Evolutionary conservation across 805 yeast genomes (phyloP).

Genomic region (Metschnikowia lachancei): DNA sequence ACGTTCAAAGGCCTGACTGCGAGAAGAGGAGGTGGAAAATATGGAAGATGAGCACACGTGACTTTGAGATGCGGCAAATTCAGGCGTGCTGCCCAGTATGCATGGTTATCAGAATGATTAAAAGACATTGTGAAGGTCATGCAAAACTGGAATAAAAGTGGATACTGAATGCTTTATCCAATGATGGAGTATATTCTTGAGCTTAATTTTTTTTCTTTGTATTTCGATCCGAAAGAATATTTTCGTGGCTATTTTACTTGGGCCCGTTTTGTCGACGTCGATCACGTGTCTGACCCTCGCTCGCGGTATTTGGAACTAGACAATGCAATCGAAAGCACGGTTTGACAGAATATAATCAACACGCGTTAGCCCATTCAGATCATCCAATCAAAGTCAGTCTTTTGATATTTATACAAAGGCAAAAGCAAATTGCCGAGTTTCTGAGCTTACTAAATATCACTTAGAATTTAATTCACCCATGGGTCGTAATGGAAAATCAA

Average conservation of each 20-base stretch:
- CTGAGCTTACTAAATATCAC: neutral
- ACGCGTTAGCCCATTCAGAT: neutral
- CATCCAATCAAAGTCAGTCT: too few species aligned
- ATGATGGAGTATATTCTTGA: too few species aligned
- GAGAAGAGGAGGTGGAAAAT: neutral
- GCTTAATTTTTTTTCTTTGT: too few species aligned
- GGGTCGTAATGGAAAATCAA: neutral
- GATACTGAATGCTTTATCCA: too few species aligned
- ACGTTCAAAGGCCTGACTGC: neutral
- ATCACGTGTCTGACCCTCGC: neutral
- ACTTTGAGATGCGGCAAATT: slow-evolving; percentile 3
- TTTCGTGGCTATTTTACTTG: too few species aligned
- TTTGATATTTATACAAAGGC: too few species aligned
- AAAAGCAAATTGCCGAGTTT: neutral
- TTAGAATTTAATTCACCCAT: neutral
- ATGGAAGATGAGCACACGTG: slow-evolving; percentile 11
- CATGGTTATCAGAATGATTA: too few species aligned
- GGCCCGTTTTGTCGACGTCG: too few species aligned
- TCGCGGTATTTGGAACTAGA: neutral
- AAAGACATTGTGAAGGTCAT: too few species aligned
- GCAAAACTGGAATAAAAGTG: too few species aligned
- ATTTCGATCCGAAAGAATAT: too few species aligned
- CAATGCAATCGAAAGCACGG: neutral
- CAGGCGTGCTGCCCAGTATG: neutral
- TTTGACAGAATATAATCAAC: neutral